phyloP scores from a whole-genome alignment of 495 filamentous ascomycete species.

The Cetradonia linearis region DNA sequence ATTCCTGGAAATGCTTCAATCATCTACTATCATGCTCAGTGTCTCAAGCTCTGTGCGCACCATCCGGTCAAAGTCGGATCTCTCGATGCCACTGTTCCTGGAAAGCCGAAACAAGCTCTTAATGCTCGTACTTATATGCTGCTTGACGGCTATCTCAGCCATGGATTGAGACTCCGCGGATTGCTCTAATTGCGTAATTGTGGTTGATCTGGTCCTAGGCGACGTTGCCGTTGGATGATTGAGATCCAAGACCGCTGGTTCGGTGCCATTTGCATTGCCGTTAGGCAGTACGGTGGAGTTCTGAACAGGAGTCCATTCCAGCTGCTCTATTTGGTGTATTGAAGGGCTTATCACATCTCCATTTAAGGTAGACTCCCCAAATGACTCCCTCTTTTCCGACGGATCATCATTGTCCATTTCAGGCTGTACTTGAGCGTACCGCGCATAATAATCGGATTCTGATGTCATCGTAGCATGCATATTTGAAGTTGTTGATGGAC shows the following conservation, averaged over 20 bases:
- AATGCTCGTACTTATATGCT: constrained; percentile 79
- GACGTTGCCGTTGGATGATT: constrained; percentile 39
- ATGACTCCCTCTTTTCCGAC: constrained; percentile 43
- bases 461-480: constrained; percentile 35
- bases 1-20: constrained; percentile 22
- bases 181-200: constrained; percentile 57
- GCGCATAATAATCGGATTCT: constrained; percentile 75
- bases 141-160: constrained; percentile 71
- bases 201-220: constrained; percentile 44
- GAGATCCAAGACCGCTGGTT: constrained; percentile 20
- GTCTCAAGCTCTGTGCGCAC: constrained; percentile 72
- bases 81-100: constrained; percentile 65
- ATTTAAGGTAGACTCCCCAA: constrained; percentile 45
- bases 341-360: constrained; percentile 40
- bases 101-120: constrained; percentile 82
- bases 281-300: background rate
- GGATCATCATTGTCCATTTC: constrained; percentile 86
- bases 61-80: constrained; percentile 72
- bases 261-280: constrained; percentile 8
- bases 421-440: constrained; percentile 79
- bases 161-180: constrained; percentile 53
- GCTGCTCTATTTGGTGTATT: constrained; percentile 30
- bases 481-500: constrained; percentile 36
- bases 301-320: constrained; percentile 18
- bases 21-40: constrained; percentile 64